Base-by-base conservation (phyloP, 306 rosid genomes). In the Corylus avellana region DNA sequence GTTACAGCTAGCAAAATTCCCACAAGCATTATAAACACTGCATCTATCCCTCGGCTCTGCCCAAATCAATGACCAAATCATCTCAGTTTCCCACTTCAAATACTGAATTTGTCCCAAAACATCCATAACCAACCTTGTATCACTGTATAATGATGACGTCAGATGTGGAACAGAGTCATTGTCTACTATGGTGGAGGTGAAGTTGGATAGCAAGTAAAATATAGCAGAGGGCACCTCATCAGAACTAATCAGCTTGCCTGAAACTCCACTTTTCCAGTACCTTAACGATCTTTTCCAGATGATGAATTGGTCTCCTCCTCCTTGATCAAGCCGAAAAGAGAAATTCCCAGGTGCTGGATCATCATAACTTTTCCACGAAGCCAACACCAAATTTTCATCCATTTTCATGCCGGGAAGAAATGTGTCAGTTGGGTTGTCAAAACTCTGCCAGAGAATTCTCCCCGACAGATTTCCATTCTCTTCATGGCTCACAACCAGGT, bases 321-420 rank as follows among this genome's bases (percentile, higher is more conserved):
- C 85, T 78, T 89, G 81, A 84, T 88, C 93, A 70, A 79, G 90
- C 84, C 72, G 85, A 77, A 93, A 93, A 49, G 94, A 82, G 84
- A 87, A 93, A 86, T 93, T 91, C 82, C 97, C 96, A 6, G 83
- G 80, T 53, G 86, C 85, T 5, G 96, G 96, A 44, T 92, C 89
- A 9, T 88, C 87, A 32, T 71, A 13, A 79, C 90, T 88, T 81
- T 32, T 76, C 97, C 97, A 93, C 27, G 97, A 93, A 81, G 85
- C 81, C 74, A 93, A 64, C 72, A 81, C 85, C 70, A 93, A 54
- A 76, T 75, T 66, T 4, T 82, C 88, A 25, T 83, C 82, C 90
- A 91, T 82, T 83, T 86, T 84, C 97, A 93, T 91, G 56, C 94
- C 96, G 1, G 97, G 96, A 78, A 93, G 92, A 85, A 92, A 89